These are phyloP conservation scores for Suhomyces chickasaworum DNA, from an alignment of 1,139 yeast species.

Conservation along the genomic window DNA sequence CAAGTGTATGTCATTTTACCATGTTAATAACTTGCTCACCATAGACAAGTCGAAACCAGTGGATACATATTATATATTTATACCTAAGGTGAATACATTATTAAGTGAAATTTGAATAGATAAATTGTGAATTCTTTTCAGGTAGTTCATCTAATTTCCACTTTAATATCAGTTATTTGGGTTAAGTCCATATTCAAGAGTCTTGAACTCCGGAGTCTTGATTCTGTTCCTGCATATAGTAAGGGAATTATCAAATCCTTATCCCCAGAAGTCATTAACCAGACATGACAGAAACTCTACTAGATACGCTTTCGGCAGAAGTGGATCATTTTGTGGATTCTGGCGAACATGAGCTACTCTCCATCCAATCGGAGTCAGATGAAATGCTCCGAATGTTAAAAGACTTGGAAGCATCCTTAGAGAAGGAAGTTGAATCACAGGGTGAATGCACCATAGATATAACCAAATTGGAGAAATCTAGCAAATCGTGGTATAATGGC, in stretches of 20 bases:
- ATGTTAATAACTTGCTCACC: no score
- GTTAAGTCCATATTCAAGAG: no score
- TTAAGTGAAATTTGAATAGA: no score
- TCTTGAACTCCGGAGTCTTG: no score
- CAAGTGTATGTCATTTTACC: no score
- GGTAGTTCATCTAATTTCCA: no score
- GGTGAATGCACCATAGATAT: conserved; percentile 1
- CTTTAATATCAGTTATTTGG: no score
- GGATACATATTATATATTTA: no score
- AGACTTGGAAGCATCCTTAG: conserved; percentile 31
- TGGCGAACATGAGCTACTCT: conserved; percentile 27
- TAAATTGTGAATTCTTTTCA: no score
- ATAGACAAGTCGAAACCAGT: no score
- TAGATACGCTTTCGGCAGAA: conserved; percentile 34
- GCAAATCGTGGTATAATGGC: conserved; percentile 38
- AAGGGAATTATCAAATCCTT: neutral
- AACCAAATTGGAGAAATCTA: conserved; percentile 13
- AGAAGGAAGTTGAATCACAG: conserved; percentile 18
- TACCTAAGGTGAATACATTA: no score
- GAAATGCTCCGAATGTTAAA: conserved; percentile 30
- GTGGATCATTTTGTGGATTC: conserved; percentile 25
- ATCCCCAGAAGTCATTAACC: neutral
- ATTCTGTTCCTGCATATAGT: neutral
- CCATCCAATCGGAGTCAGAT: conserved; percentile 29
- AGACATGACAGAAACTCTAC: conserved; percentile 23